Conservation (phyloP, 371 early-diverging fungal species). For the Actinomucor elegans region DNA sequence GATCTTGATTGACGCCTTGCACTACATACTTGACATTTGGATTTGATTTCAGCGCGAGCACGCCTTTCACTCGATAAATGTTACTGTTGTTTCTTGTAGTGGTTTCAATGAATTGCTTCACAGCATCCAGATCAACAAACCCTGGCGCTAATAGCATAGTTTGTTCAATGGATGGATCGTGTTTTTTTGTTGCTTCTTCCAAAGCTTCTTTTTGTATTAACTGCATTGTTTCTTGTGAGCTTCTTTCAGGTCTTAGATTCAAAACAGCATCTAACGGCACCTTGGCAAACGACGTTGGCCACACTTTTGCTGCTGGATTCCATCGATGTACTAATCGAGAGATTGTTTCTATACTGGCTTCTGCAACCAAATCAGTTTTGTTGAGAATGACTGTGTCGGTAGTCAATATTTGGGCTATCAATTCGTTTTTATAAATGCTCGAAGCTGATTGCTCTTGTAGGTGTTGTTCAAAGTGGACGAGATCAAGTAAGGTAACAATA, state of each 20-base stretch:
- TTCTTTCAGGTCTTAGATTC: slow-evolving; percentile 2
- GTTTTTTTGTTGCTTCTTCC: slow-evolving; percentile 19
- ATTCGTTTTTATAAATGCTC: slow-evolving; percentile 33
- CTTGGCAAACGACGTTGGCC: slow-evolving; percentile 19
- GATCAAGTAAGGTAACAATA: slow-evolving; percentile 33
- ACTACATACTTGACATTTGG: slow-evolving; percentile 21
- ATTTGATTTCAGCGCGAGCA: slow-evolving; percentile 18
- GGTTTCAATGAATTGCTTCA: slow-evolving; percentile 14
- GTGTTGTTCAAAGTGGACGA: slow-evolving; percentile 21
- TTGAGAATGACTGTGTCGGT: slow-evolving; percentile 36
- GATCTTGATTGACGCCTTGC: slow-evolving; percentile 29
- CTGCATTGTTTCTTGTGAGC: neutral
- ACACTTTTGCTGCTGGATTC: slow-evolving; percentile 22
- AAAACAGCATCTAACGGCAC: slow-evolving; percentile 19
- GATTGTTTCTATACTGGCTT: slow-evolving; percentile 1
- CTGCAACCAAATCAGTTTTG: slow-evolving; percentile 31
- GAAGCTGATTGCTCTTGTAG: neutral
- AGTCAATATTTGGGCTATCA: slow-evolving; percentile 31
- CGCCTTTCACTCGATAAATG: slow-evolving; percentile 34
- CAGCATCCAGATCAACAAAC: slow-evolving; percentile 17
- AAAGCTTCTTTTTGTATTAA: slow-evolving; percentile 5
- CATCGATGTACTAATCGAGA: slow-evolving; percentile 12
- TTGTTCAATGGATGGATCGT: slow-evolving; percentile 34
- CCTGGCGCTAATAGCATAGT: slow-evolving; percentile 27
- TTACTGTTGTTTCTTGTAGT: neutral